Percentiles rank a stretch among this genome's conserved stretches.
Conservation (phyloP, 495 filamentous ascomycete genomes). For the Mycothermus thermophilus region DNA sequence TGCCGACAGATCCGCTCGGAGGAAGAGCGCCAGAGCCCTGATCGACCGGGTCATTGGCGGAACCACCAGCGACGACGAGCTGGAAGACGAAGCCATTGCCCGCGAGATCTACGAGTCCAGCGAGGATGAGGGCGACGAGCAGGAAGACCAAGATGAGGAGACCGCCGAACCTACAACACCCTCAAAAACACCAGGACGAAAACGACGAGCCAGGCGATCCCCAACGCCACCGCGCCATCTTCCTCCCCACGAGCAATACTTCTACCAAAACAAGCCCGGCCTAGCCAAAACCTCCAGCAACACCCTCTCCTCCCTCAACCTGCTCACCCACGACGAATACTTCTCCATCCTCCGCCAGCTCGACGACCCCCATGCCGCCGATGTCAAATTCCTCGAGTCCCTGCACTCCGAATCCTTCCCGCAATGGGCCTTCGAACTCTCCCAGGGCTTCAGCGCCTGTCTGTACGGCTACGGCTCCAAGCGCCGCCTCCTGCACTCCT, state of each 20-base stretch:
- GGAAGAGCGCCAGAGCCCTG: slow-evolving; percentile 65
- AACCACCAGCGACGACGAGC: slow-evolving; percentile 61
- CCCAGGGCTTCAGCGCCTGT: slow-evolving; percentile 79
- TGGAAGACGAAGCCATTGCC: slow-evolving; percentile 58
- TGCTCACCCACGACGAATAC: slow-evolving; percentile 85
- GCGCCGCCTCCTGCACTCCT: slow-evolving; percentile 56
- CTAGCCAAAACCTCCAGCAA: slow-evolving; percentile 74
- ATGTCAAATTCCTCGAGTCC: slow-evolving; percentile 54
- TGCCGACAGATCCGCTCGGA: slow-evolving; percentile 70
- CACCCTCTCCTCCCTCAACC: slow-evolving; percentile 56
- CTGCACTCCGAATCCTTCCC: slow-evolving; percentile 70
- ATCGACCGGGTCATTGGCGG: slow-evolving; percentile 48
- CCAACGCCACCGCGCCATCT: slow-evolving; percentile 69
- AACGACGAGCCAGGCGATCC: slow-evolving; percentile 32
- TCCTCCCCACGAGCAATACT: slow-evolving; percentile 80
- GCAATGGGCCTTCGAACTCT: slow-evolving; percentile 88
- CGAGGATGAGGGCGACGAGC: slow-evolving; percentile 37
- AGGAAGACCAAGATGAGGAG: slow-evolving; percentile 23
- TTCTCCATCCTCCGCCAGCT: slow-evolving; percentile 55
- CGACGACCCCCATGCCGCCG: slow-evolving; percentile 55
- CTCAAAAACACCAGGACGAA: slow-evolving; percentile 36
- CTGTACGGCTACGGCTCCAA: slow-evolving; percentile 91
- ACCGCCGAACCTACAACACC: slow-evolving; percentile 30
- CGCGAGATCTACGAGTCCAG: slow-evolving; percentile 52
- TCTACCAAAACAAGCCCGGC: slow-evolving; percentile 78